Percentiles rank a stretch among this genome's conserved stretches.
Conservation (phyloP, 2,329 filamentous ascomycete species). For the Myrmaecium sp. region DNA sequence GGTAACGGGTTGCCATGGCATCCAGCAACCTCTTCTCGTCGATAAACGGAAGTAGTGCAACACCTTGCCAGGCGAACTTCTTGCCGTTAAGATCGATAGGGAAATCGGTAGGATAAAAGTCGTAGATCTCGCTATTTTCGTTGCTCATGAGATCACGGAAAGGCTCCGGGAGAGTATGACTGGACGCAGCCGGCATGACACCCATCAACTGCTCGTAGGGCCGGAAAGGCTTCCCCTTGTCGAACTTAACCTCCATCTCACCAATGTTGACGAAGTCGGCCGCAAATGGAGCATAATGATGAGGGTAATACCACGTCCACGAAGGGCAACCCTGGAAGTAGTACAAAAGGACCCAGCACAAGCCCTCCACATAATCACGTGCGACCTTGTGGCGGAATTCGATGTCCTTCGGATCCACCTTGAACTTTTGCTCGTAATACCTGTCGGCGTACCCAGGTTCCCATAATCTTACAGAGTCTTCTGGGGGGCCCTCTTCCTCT, state of each 20-base stretch:
- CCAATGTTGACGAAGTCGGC: slow-evolving; percentile 78
- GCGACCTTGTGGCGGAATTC: slow-evolving; percentile 82
- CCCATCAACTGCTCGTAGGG: slow-evolving; percentile 98
- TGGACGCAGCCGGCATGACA: slow-evolving; percentile 82
- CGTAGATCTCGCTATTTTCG: slow-evolving; percentile 76
- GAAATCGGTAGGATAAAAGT: slow-evolving; percentile 95
- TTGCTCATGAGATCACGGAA: slow-evolving; percentile 88
- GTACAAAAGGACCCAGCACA: slow-evolving; percentile 89
- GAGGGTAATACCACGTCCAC: slow-evolving; percentile 99
- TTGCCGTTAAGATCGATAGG: slow-evolving; percentile 90
- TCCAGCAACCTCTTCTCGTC: slow-evolving; percentile 72
- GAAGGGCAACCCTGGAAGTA: slow-evolving; percentile 97
- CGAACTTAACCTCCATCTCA: slow-evolving; percentile 64
- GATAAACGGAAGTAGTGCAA: slow-evolving; percentile 87
- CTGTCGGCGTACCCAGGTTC: slow-evolving; percentile 88
- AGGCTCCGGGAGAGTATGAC: slow-evolving; percentile 71
- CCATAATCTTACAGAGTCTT: slow-evolving; percentile 80
- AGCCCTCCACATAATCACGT: slow-evolving; percentile 79
- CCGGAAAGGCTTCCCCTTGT: slow-evolving; percentile 68
- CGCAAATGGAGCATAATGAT: slow-evolving; percentile 95
- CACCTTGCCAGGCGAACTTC: slow-evolving; percentile 96
- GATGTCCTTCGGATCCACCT: slow-evolving; percentile 62
- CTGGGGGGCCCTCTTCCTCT: slow-evolving; percentile 40
- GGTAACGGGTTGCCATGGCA: slow-evolving; percentile 72
- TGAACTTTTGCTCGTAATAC: slow-evolving; percentile 95